Percentiles rank a stretch among this genome's conserved stretches.
phyloP scores from a whole-genome alignment of 768 basidiomycete species.

The Xerocomus spinulosus region DNA sequence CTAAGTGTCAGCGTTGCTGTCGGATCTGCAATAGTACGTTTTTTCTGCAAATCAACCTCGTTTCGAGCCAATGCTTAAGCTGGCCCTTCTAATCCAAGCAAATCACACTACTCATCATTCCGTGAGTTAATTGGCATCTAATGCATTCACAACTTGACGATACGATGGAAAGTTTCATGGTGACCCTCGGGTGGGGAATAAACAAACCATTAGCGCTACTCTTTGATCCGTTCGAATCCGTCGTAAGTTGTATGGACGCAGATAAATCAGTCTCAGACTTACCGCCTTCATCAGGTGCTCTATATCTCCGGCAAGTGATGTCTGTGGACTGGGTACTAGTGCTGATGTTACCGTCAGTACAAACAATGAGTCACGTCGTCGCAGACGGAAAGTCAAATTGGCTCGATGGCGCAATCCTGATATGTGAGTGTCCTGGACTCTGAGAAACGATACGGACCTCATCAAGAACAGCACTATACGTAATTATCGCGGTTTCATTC shows the following conservation, averaged over 20 bases:
- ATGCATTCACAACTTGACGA: not conserved
- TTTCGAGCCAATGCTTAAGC: not conserved
- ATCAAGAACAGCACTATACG: conserved; percentile 49
- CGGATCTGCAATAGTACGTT: conserved; percentile 66
- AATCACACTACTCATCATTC: conserved; percentile 82
- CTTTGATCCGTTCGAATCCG: conserved; percentile 86
- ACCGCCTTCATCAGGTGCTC: conserved; percentile 25
- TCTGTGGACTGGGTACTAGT: conserved; percentile 30
- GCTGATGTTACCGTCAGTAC: conserved; percentile 40
- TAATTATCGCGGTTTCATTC: conserved; percentile 67
- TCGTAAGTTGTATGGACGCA: conserved; percentile 37
- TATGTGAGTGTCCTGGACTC: conserved; percentile 43
- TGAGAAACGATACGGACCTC: not conserved
- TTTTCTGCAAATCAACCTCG: not conserved
- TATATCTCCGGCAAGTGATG: conserved; percentile 36
- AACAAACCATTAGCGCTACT: conserved; percentile 76
- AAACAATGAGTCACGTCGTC: conserved; percentile 79
- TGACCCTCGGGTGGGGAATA: conserved; percentile 74
- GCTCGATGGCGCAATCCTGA: conserved; percentile 72
- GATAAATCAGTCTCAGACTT: conserved; percentile 1
- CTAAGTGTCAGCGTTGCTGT: conserved; percentile 83
- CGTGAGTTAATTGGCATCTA: conserved; percentile 40
- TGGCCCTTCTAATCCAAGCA: conserved; percentile 41
- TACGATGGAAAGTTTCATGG: conserved; percentile 51
- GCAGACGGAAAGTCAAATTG: conserved; percentile 82